phyloP scores from a whole-genome alignment of 139 green algal genomes.

The Microglena sp. region DNA sequence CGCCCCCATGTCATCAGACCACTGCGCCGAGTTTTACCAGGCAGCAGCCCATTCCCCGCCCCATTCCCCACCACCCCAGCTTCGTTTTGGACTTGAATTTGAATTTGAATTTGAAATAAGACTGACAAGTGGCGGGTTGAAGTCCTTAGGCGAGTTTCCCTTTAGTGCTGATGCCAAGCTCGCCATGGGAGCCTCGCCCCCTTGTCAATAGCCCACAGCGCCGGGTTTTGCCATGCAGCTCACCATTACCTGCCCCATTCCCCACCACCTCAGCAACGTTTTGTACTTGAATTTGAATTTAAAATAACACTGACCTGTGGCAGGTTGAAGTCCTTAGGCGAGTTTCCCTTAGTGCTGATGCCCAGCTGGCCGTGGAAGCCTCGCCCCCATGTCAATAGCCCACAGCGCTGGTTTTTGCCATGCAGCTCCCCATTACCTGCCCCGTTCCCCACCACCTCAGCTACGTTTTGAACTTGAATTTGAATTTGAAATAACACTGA shows the following conservation, averaged over 20 bases:
- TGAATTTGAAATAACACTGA: neutral
- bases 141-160: slow-evolving; percentile 32
- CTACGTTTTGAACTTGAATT: slow-evolving; percentile 52
- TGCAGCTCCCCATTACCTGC: slow-evolving; percentile 19
- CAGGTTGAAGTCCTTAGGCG: slow-evolving; percentile 27
- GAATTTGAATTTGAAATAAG: too few species aligned
- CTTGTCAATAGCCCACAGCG: too few species aligned
- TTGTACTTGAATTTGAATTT: too few species aligned
- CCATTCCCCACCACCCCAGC: too few species aligned
- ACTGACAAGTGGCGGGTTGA: slow-evolving; percentile 25
- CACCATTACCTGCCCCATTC: too few species aligned
- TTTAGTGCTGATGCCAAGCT: too few species aligned
- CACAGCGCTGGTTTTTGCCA: slow-evolving; percentile 14
- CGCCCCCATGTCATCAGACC: neutral
- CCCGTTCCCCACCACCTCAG: slow-evolving; percentile 33
- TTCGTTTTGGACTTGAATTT: too few species aligned
- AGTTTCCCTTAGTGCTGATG: too few species aligned
- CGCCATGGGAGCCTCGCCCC: neutral
- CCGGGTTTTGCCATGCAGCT: too few species aligned
- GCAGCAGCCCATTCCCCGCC: too few species aligned
- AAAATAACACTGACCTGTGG: slow-evolving; percentile 31
- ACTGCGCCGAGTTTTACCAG: too few species aligned
- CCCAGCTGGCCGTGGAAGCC: slow-evolving; percentile 68
- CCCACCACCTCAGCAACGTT: too few species aligned
- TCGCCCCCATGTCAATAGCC: slow-evolving; percentile 61